A percentile compares a stretch with the other conserved stretches of the same genome.
phyloP scores from a whole-genome alignment of 345 rosid species.

The Camelina sativa region DNA sequence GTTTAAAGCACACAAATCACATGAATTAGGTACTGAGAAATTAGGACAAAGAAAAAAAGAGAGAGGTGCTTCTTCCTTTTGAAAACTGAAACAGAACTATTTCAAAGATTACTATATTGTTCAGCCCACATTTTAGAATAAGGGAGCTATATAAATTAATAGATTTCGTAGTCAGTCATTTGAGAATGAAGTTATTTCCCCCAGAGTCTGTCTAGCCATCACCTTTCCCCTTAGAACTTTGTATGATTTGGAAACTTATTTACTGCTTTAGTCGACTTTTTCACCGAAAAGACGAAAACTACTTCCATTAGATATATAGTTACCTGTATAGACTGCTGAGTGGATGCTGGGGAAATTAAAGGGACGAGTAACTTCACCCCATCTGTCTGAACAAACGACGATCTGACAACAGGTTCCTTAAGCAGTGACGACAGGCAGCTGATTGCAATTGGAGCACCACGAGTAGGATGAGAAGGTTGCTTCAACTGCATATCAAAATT shows the following conservation, averaged over 20 bases:
- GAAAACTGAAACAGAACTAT: slow-evolving; percentile 18
- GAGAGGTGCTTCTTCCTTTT: slow-evolving; percentile 11
- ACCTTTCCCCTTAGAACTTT: not conserved
- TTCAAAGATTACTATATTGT: not conserved
- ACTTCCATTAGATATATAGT: slow-evolving; percentile 13
- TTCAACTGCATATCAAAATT: slow-evolving; percentile 60
- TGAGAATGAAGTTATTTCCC: not conserved
- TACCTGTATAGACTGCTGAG: slow-evolving; percentile 98
- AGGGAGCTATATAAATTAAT: slow-evolving; percentile 4
- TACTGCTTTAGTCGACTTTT: slow-evolving; percentile 19
- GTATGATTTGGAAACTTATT: slow-evolving; percentile 4
- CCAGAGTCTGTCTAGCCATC: slow-evolving; percentile 6
- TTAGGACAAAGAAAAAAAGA: not conserved
- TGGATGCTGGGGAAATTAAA: slow-evolving; percentile 89
- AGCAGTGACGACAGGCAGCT: slow-evolving; percentile 78
- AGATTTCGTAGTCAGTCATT: slow-evolving; percentile 13
- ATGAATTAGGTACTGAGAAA: slow-evolving; percentile 30
- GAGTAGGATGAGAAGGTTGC: slow-evolving; percentile 89
- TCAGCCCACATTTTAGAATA: slow-evolving; percentile 7
- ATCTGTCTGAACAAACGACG: slow-evolving; percentile 85
- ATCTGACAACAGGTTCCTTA: slow-evolving; percentile 88
- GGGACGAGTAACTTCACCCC: slow-evolving; percentile 93
- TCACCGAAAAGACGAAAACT: not conserved
- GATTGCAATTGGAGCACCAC: slow-evolving; percentile 74
- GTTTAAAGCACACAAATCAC: slow-evolving; percentile 18